Evolutionary conservation across 1,284 basidiomycete species (phyloP), one percentile per base, ranked within the genome.

Genomic region (Sanghuangporus baumii): DNA sequence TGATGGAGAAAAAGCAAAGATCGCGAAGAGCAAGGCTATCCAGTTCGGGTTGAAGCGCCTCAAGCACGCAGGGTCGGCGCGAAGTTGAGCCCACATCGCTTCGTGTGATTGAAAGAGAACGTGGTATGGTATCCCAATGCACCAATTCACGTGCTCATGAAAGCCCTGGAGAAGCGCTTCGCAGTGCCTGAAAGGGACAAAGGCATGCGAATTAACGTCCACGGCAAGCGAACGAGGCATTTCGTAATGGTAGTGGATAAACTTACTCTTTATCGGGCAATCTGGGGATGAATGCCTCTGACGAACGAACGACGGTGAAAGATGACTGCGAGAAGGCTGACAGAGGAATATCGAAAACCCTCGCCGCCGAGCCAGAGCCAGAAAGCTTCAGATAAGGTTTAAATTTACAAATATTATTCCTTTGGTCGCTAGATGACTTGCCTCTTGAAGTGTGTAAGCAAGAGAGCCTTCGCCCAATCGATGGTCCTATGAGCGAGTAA

Each of bases 121-220:
- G 18, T 71, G 66, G 66, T 80, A 76, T 6, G 81, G 79, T 26
- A 84, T 74, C 6, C 81, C 80, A 63, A 78, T 81, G 34, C 78
- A 75, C 79, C 79, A 82, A 65, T 83, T 82, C 47, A 75, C 73
- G 47, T 79, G 73, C 18, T 67, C 64, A 69, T 83, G 81, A 68
- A 76, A 84, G 6, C 69, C 66, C 26, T 73, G 67, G 20, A 79
- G 67, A 54, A 83, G 72, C 2, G 65, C 64, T 18, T 75, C 72
- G 11, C 75, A 70, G 12, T 73, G 68, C 41, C 73, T 72, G 6
- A 76, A 65, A 4, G 82, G 81, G 7, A 11, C 50, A 18, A 54
- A 31, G 12, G 16, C 31, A 51, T 20, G 9, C 43, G 48, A 23
- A 23, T 51, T 0, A 41, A 36, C 34, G 2, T 14, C 37, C 12